Evolutionary conservation across 1,139 yeast species (phyloP).

Genomic region (Scheffersomyces titani): DNA sequence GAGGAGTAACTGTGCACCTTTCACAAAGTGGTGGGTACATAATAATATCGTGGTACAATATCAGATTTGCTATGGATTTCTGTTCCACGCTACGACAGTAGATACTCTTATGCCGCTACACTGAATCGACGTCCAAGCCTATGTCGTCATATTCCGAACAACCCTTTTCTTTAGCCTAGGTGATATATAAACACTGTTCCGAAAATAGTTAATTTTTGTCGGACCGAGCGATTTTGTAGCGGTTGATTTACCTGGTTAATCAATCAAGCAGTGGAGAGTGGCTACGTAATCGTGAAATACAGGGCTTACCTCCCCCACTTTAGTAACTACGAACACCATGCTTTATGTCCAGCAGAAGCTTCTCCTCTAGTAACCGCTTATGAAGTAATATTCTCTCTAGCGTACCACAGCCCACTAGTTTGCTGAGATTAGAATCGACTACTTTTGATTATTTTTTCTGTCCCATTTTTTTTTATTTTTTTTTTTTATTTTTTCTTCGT

Average conservation of each 20-base stretch:
- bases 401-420: conserved; percentile 1
- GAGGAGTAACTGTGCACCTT: not conserved
- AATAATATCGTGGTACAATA: not conserved
- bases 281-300: not conserved
- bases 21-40: not conserved
- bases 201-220: not conserved
- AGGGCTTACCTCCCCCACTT: not conserved
- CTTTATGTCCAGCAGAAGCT: not conserved
- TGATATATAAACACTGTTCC: not conserved
- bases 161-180: not conserved
- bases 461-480: not conserved
- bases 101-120: not conserved
- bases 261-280: not conserved
- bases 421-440: not conserved
- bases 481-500: not conserved
- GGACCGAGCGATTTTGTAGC: not conserved
- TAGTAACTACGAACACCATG: not conserved
- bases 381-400: not conserved
- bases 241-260: not conserved
- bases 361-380: not conserved
- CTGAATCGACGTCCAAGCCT: not conserved
- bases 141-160: not conserved
- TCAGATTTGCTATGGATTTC: not conserved
- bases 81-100: not conserved
- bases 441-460: not conserved